Conservation (phyloP, 2,329 filamentous ascomycete species). For the Scopulariopsis brevicaulis region DNA sequence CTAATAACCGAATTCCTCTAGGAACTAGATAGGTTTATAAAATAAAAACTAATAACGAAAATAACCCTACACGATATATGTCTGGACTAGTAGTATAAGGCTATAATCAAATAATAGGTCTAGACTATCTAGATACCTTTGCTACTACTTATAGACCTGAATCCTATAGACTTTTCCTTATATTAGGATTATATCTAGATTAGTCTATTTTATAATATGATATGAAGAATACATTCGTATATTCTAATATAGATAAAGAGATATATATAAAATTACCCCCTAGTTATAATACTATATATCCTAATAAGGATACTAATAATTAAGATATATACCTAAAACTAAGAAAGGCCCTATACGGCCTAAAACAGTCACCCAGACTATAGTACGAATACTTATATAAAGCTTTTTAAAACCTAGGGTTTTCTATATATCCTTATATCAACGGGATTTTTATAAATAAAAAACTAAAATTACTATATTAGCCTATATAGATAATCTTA, state of each 20-base stretch:
- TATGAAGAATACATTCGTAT: slow-evolving; percentile 6
- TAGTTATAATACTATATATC: neutral
- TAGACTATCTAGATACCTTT: slow-evolving; percentile 7
- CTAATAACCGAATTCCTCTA: too few species aligned
- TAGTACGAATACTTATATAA: slow-evolving; percentile 1
- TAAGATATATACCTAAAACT: neutral
- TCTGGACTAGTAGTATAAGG: too few species aligned
- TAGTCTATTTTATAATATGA: slow-evolving; percentile 5
- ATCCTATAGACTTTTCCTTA: slow-evolving; percentile 5
- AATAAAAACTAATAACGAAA: slow-evolving; percentile 5
- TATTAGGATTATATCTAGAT: neutral
- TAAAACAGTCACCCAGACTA: slow-evolving; percentile 1
- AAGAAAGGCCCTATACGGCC: too few species aligned
- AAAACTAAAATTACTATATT: slow-evolving; percentile 2
- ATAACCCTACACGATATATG: too few species aligned
- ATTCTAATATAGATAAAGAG: slow-evolving; percentile 6
- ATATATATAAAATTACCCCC: slow-evolving; percentile 6
- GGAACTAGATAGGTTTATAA: slow-evolving; percentile 3
- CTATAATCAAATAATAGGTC: too few species aligned
- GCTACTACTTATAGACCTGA: slow-evolving; percentile 3
- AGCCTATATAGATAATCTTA: slow-evolving; percentile 1
- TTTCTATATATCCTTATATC: slow-evolving; percentile 3
- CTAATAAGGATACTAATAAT: neutral
- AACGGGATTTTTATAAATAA: neutral
- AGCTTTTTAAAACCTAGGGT: neutral